Base-by-base conservation (phyloP, 164 flowering plant species). In the Echeveria elegans region DNA sequence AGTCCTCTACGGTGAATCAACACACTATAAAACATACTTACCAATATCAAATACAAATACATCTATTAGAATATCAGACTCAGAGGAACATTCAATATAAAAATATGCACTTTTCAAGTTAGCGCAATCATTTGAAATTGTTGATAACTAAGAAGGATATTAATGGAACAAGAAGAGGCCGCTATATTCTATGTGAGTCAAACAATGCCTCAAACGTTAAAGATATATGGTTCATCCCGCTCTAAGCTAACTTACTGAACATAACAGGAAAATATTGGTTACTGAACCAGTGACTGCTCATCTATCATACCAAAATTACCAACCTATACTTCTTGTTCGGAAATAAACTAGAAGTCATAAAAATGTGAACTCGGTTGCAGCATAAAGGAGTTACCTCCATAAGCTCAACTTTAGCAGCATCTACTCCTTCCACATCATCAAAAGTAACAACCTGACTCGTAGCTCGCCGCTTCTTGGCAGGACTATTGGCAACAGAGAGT, bases 341-440 rank as follows among this genome's bases (percentile, higher is more conserved):
- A 12, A 45, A 45, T 5, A 45, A n/a, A 45, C 21, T 24, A 66
- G 32, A 48, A 48, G 10, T 16, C 3, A 18, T 56, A 34, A 6
- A 28, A 21, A 34, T 8, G 24, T 16, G 19, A 56, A 21, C 50
- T 64, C 8, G 56, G 34, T 29, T 68, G 21, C 8, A 68, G 61
- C 10, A 23, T 23, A 21, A 32, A 21, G 10, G 69, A 50, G 75
- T 65, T 72, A 90, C 99, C 96, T 94, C 99, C 95, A 88, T 81
- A 60, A 91, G 99, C 80, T 94, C 99, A 30, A 82, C 72, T 75
- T 94, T 94, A 21, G 99, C 97, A 73, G 83, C 68, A 77, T 87
- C 97, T 72, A 94, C 97, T 47, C 99, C 99, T 77, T 94, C 97
- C 68, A 94, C 99, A 72, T 94, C 99, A 66, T 88, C 89, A 78